Base-by-base conservation (phyloP, 1,139 yeast genomes). In the Geotrichum candidum region DNA sequence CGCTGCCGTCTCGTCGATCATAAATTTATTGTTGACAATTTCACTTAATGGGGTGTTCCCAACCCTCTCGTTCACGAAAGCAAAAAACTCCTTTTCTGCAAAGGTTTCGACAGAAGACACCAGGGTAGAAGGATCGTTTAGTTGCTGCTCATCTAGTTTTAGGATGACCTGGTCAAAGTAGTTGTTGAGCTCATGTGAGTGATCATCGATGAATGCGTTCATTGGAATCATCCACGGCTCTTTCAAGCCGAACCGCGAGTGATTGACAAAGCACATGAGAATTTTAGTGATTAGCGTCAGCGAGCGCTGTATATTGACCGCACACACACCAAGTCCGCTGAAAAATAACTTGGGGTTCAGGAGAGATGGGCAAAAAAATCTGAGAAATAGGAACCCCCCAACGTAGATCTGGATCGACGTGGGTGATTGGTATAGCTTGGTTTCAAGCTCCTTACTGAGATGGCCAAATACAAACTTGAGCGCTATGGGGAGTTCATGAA, bases 311-410 rank as follows among this genome's bases (percentile, higher is more conserved):
- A 86, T 80, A 23, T 79, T 78, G 0, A 91, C 85, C 80, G 64
- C 90, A 41, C 48, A 41, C 18, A n/a, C 9, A 41, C 48, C 48
- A 15, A 41, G 22, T 5, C 18, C 10, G 13, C 22, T 41, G 9
- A n/a, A 41, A 72, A 90, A 91, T 56, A 90, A 74, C 69, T 90
- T 90, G 0, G 98, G 98, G 69, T 90, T 91, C 69, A 94, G 77
- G 53, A 94, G 83, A 0, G 96, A 96, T 0, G 98, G 98, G 70
- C 97, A 92, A 68, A 90, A 85, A 72, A 90, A 91, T 65, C 98
- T 78, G 65, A 94, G 76, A 72, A 94, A 94, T 27, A 94, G 77
- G 69, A 94, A 88, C 0, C 96, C 92, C 33, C 95, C 84, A 46
- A 92, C 77, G 62, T 96, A 88, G 69, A 91, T 72, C 18, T 57